These are phyloP conservation scores for Leccinum truebloodii DNA, from an alignment of 768 basidiomycete species.

Conservation along the genomic window DNA sequence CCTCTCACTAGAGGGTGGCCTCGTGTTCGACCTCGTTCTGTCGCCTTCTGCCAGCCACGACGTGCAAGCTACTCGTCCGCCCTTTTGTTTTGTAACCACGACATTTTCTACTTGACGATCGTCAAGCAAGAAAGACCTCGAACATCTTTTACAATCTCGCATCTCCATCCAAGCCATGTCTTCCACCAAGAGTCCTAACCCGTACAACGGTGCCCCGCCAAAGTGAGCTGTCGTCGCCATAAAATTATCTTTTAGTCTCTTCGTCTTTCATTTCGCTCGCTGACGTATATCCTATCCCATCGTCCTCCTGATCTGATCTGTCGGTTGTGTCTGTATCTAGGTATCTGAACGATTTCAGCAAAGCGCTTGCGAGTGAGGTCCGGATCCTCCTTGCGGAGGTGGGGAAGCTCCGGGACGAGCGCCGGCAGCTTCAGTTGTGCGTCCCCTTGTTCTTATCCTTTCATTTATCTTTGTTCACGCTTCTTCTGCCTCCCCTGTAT, in stretches of 20 bases:
- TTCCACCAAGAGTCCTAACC: slow-evolving; percentile 34
- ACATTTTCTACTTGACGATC: background rate
- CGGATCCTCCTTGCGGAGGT: slow-evolving; percentile 61
- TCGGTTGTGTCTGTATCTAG: slow-evolving; percentile 23
- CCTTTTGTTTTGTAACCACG: slow-evolving; percentile 1
- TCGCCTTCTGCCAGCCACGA: background rate
- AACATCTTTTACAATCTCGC: background rate
- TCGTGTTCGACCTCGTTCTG: slow-evolving; percentile 29
- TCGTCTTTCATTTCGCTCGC: background rate
- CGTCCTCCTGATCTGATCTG: background rate
- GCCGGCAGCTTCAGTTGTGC: slow-evolving; percentile 56
- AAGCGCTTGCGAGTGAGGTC: slow-evolving; percentile 61
- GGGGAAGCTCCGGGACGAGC: slow-evolving; percentile 60
- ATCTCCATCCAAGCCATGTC: slow-evolving; percentile 28
- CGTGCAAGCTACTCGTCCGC: slow-evolving; percentile 6
- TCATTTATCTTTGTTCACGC: background rate
- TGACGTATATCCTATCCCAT: slow-evolving; percentile 7
- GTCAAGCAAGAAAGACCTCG: slow-evolving; percentile 3
- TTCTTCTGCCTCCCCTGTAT: background rate
- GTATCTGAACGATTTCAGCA: slow-evolving; percentile 63
- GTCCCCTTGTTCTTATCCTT: slow-evolving; percentile 19
- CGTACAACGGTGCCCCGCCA: slow-evolving; percentile 35
- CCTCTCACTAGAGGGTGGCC: slow-evolving; percentile 3
- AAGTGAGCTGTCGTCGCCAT: slow-evolving; percentile 27
- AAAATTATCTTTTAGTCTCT: background rate